These are phyloP conservation scores for Ganoderma boninense DNA, from an alignment of 1,284 basidiomycete genomes.

Conservation along the genomic window DNA sequence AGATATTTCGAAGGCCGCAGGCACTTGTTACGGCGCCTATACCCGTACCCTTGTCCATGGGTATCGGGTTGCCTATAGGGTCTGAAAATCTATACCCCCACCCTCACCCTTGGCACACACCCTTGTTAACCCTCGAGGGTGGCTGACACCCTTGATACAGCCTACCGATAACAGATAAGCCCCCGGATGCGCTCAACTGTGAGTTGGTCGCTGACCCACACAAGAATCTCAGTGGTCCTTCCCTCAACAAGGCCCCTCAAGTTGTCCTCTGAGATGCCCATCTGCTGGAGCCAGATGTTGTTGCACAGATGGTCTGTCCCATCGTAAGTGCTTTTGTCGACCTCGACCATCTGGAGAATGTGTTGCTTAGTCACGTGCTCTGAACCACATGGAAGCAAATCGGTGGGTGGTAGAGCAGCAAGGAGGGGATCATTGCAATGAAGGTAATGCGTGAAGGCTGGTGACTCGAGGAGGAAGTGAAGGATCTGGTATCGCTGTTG, in stretches of 20 bases:
- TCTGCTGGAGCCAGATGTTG: constrained; percentile 18
- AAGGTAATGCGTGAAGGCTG: constrained; percentile 8
- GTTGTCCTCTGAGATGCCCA: constrained; percentile 7
- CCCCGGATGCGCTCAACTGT: constrained; percentile 30
- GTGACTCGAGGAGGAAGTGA: constrained; percentile 17
- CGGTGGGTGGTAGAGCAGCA: background rate
- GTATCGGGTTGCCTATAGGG: no score
- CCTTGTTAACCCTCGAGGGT: no score
- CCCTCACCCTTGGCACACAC: no score
- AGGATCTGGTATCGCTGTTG: constrained; percentile 13
- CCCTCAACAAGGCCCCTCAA: no score
- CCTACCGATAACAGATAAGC: constrained; percentile 33
- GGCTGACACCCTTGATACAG: no score
- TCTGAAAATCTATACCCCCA: no score
- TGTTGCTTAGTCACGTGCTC: constrained; percentile 16
- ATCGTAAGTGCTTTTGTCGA: constrained; percentile 34
- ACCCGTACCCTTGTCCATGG: no score
- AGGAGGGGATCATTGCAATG: background rate
- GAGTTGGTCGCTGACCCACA: constrained; percentile 38
- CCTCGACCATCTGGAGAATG: constrained; percentile 32
- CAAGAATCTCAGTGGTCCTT: background rate
- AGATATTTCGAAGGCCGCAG: no score
- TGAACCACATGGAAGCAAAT: constrained; percentile 14
- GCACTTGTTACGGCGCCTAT: no score
- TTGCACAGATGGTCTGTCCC: constrained; percentile 28